Evolutionary conservation across 495 filamentous ascomycete genomes (phyloP).

Genomic region (Penicillium antarcticum): DNA sequence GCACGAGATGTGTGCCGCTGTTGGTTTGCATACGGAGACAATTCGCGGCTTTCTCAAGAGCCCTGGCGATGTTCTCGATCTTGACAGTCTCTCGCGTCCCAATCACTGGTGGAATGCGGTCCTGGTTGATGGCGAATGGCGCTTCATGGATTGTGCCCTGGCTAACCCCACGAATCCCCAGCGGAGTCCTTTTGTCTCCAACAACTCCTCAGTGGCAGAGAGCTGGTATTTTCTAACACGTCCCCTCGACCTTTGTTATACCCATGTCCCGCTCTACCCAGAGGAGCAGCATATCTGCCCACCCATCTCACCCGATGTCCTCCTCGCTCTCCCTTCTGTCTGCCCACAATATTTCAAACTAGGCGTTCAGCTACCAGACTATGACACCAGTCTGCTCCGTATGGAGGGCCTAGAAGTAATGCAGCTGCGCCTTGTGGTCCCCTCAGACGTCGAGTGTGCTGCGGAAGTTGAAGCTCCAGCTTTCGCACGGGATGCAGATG

Average conservation of each 20-base stretch:
- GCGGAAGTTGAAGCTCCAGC: constrained; percentile 87
- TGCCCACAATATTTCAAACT: constrained; percentile 89
- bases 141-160: constrained; percentile 92
- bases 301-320: constrained; percentile 74
- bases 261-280: constrained; percentile 81
- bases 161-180: constrained; percentile 86
- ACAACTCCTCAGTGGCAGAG: constrained; percentile 66
- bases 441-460: constrained; percentile 84
- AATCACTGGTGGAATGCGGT: constrained; percentile 99
- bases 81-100: constrained; percentile 65
- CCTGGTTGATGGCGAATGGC: constrained; percentile 90
- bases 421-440: constrained; percentile 82
- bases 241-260: constrained; percentile 87
- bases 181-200: constrained; percentile 70
- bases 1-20: constrained; percentile 87
- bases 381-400: constrained; percentile 80
- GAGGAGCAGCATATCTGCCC: constrained; percentile 92
- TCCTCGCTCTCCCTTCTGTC: constrained; percentile 79
- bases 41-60: constrained; percentile 86
- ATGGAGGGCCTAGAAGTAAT: constrained; percentile 91
- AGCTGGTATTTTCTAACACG: constrained; percentile 87
- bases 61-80: constrained; percentile 79
- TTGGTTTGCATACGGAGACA: constrained; percentile 81
- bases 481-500: constrained; percentile 78
- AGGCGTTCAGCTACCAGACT: constrained; percentile 72